Conservation (phyloP, 768 basidiomycete genomes). For the Tulasnella sp. region DNA sequence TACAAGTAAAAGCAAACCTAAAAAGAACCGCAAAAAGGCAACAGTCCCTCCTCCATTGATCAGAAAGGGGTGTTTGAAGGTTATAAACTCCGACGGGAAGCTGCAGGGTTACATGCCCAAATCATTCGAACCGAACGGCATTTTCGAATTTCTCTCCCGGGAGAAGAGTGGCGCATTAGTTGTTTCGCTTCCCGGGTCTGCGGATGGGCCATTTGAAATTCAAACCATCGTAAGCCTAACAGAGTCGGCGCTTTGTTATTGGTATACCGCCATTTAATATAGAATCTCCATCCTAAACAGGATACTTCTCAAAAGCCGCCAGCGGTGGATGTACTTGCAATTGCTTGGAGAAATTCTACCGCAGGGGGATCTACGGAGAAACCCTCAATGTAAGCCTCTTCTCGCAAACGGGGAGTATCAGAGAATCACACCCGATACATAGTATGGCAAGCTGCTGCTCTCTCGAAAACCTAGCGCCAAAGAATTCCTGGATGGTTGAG, state of each 20-base stretch:
- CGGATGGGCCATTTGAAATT: neutral
- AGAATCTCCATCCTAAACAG: neutral
- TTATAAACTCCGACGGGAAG: no score
- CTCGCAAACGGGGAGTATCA: neutral
- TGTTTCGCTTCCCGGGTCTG: neutral
- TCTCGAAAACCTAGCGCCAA: neutral
- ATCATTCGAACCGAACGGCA: neutral
- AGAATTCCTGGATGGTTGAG: neutral
- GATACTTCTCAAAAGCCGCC: neutral
- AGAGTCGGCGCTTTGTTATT: neutral
- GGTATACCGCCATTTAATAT: neutral
- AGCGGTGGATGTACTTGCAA: neutral
- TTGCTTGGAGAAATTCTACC: neutral
- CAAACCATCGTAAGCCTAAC: neutral
- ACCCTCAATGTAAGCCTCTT: neutral
- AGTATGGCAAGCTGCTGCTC: neutral
- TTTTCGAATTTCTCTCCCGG: no score
- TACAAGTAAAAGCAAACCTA: no score
- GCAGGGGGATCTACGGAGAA: neutral
- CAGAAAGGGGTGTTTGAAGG: no score
- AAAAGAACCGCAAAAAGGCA: no score
- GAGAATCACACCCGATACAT: neutral
- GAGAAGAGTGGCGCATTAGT: neutral
- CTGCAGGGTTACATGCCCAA: no score
- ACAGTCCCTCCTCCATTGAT: no score